Conservation (phyloP, 2,329 filamentous ascomycete species). For the Cladosporium oxysporum region DNA sequence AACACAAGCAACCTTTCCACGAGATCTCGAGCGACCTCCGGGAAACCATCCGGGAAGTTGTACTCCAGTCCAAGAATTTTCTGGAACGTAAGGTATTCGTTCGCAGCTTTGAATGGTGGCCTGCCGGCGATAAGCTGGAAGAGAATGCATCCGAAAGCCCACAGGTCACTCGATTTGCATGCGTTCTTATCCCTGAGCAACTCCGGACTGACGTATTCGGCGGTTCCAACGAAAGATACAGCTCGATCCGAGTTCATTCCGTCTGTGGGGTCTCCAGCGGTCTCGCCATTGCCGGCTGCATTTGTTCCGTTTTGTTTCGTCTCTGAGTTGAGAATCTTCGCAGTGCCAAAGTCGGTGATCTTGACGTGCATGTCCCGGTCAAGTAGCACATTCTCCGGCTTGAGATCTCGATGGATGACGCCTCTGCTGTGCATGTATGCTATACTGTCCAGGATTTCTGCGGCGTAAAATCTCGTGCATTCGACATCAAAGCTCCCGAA, state of each 20-base stretch:
- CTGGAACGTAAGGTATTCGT: slow-evolving; percentile 96
- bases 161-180: slow-evolving; percentile 95
- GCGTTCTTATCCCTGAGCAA: slow-evolving; percentile 95
- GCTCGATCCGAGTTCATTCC: slow-evolving; percentile 70
- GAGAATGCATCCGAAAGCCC: slow-evolving; percentile 98
- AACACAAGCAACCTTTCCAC: slow-evolving; percentile 88
- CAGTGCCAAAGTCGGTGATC: slow-evolving; percentile 97
- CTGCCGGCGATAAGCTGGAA: slow-evolving; percentile 95
- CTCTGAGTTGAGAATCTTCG: slow-evolving; percentile 73
- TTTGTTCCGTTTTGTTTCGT: slow-evolving; percentile 43
- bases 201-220: slow-evolving; percentile 97
- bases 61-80: slow-evolving; percentile 96
- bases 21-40: slow-evolving; percentile 79
- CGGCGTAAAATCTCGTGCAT: slow-evolving; percentile 90
- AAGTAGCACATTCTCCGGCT: slow-evolving; percentile 93
- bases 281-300: slow-evolving; percentile 28
- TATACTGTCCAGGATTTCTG: slow-evolving; percentile 93
- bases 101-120: slow-evolving; percentile 92
- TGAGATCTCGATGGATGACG: slow-evolving; percentile 94
- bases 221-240: slow-evolving; percentile 94
- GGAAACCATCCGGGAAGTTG: slow-evolving; percentile 87
- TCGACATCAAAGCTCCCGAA: slow-evolving; percentile 93
- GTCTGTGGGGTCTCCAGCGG: slow-evolving; percentile 54
- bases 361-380: slow-evolving; percentile 98
- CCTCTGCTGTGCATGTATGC: slow-evolving; percentile 97